Base-by-base conservation (phyloP, 2,329 filamentous ascomycete genomes). In the Ustulina deusta region DNA sequence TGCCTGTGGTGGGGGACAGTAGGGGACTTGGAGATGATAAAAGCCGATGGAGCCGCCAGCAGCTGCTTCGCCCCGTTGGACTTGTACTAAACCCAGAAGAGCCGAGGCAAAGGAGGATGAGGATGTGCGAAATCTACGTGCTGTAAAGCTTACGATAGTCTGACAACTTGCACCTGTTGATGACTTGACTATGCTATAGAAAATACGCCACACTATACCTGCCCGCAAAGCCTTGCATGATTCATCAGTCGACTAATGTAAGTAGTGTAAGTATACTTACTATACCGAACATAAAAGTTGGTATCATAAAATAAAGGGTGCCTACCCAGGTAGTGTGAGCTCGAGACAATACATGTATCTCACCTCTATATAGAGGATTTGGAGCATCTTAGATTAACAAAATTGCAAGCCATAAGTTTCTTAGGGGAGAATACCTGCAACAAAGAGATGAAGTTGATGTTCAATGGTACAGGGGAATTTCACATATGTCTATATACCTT, bases 1-100 rank as follows among this genome's bases (percentile, higher is more conserved):
- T 42, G n/a, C 38, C 55, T 57, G 60, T 52, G 29, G 25, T 27
- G 44, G 36, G 48, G 32, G 36, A n/a, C 6, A 27, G n/a, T 55
- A 49, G 58, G 62, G 40, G 60, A 67, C 49, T 59, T 55, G 34
- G 57, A 67, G 66, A 72, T 71, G 74, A 74, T 72, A 70, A 69
- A 71, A 72, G 71, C 72, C 69, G 73, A 75, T 70, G 70, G 71
- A 72, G 72, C 72, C 73, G 72, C 72, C 72, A 58, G 56, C 71
- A 58, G 70, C 69, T 71, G 72, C 73, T 75, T 72, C 73, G 73
- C 74, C 74, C 73, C 65, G 65, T 60, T 48, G 56, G 40, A 27
- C 54, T 38, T 52, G 66, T 65, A 48, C 72, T 73, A 72, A 67
- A 58, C 71, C 69, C 22, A 72, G 66, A 74, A 71, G 61, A 67